Conservation (phyloP, 2,329 filamentous ascomycete species). For the Xylariales sp. region DNA sequence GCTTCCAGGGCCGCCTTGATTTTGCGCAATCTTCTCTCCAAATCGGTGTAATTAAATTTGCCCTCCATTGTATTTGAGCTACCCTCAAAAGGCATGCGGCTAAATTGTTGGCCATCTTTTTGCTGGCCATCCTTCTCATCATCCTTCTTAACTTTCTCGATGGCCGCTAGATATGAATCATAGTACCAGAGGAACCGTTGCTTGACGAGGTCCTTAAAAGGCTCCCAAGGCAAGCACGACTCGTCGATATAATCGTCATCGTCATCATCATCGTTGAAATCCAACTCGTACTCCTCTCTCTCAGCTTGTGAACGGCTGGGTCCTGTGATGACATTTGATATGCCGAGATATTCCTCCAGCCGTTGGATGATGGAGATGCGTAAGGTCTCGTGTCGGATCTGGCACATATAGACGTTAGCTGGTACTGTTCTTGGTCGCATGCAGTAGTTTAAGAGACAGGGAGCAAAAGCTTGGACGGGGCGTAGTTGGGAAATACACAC, state of each 20-base stretch:
- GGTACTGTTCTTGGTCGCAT: background rate
- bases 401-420: constrained; percentile 15
- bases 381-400: constrained; percentile 90
- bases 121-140: too few species aligned
- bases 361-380: constrained; percentile 82
- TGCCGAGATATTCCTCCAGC: constrained; percentile 72
- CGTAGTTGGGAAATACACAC: constrained; percentile 32
- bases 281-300: constrained; percentile 39
- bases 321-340: constrained; percentile 48
- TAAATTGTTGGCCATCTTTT: constrained; percentile 62
- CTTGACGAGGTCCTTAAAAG: constrained; percentile 88
- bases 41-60: constrained; percentile 72
- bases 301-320: constrained; percentile 22
- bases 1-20: constrained; percentile 68
- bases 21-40: constrained; percentile 63
- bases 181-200: constrained; percentile 95
- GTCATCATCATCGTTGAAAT: constrained; percentile 37
- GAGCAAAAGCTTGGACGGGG: background rate
- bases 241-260: constrained; percentile 46
- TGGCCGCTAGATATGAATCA: constrained; percentile 73
- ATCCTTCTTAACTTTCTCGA: constrained; percentile 61
- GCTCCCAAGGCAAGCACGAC: constrained; percentile 61
- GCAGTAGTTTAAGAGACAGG: background rate
- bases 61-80: constrained; percentile 78
- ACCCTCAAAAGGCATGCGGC: constrained; percentile 85